Base-by-base conservation (phyloP, 1,284 basidiomycete species). In the Papiliotrema fonsecae region DNA sequence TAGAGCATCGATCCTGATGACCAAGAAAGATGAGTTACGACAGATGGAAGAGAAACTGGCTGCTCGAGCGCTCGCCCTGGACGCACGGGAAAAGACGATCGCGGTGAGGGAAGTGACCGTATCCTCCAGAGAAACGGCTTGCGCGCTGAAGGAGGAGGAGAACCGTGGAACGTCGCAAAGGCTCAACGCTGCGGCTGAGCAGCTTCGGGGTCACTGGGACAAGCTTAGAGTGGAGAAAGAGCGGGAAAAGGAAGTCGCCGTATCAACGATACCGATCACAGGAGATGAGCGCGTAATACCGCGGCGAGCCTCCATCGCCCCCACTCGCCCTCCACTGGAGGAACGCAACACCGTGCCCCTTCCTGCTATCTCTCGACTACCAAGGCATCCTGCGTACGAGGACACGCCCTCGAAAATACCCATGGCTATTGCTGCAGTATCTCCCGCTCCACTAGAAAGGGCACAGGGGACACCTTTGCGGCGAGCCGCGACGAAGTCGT, bases 121-220 rank as follows among this genome's bases (percentile, higher is more conserved):
- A 21, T 37, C 35, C 5, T 47, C 50, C 22, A 52, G 62, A 14
- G 64, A 65, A 27, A 56, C 52, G 2, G 84, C 81, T 61, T 81
- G 88, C 26, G 41, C 44, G 57, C 77, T 82, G 10, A 85, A 87
- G 58, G 84, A 83, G 46, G 85, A 87, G 57, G 83, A 87, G 32
- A 78, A 84, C 60, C 76, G 78, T 25, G 82, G 84, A 14, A 84
- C 88, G 39, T 76, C 82, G 46, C 76, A 75, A 45, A 76, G 86
- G 13, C 83, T 88, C 58, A 80, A 81, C 39, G 82, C 85, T 62
- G 78, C 88, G 26, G 81, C 81, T 47, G 81, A 78, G 44, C 74
- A 75, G 4, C 71, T 79, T 24, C 64, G 75, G n/a, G 52, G 56
- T 36, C 72, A 77, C n/a, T 79, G 80, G 65, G 74, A 73, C 37